Conservation (phyloP, 1,284 basidiomycete species). For the Thelephora terrestris region DNA sequence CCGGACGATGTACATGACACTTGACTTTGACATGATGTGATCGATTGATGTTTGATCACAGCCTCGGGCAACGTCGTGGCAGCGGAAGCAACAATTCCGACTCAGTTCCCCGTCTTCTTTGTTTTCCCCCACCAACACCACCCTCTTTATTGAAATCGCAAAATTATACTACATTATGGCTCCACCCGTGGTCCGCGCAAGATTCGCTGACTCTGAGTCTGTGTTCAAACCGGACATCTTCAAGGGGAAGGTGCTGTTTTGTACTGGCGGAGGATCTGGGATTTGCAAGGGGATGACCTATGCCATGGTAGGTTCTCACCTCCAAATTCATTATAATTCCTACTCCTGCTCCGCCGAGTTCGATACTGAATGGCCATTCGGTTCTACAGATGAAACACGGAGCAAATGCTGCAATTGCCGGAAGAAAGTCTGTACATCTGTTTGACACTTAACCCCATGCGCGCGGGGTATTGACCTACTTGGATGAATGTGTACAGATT, state of each 20-base stretch:
- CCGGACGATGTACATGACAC: no score
- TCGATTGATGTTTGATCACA: no score
- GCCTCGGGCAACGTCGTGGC: no score
- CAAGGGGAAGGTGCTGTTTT: slow-evolving; percentile 89
- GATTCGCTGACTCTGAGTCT: slow-evolving; percentile 40
- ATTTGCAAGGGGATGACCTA: slow-evolving; percentile 89
- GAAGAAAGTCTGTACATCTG: slow-evolving; percentile 76
- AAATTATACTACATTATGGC: no score
- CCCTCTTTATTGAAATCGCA: no score
- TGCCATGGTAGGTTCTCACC: slow-evolving; percentile 45
- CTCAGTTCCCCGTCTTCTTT: no score
- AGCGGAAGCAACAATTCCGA: no score
- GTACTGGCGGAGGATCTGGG: slow-evolving; percentile 84
- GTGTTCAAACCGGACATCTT: slow-evolving; percentile 79
- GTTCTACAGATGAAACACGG: slow-evolving; percentile 71
- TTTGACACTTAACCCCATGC: not conserved
- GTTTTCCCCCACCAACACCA: no score
- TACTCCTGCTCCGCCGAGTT: slow-evolving; percentile 2
- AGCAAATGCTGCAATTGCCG: slow-evolving; percentile 73
- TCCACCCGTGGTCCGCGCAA: slow-evolving; percentile 14
- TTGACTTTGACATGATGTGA: no score
- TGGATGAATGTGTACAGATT: slow-evolving; percentile 34
- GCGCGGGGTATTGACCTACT: slow-evolving; percentile 1
- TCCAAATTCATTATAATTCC: not conserved
- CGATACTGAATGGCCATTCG: slow-evolving; percentile 3